Conservation (phyloP, 2,329 filamentous ascomycete genomes). For the Chaetomium olivaceum region DNA sequence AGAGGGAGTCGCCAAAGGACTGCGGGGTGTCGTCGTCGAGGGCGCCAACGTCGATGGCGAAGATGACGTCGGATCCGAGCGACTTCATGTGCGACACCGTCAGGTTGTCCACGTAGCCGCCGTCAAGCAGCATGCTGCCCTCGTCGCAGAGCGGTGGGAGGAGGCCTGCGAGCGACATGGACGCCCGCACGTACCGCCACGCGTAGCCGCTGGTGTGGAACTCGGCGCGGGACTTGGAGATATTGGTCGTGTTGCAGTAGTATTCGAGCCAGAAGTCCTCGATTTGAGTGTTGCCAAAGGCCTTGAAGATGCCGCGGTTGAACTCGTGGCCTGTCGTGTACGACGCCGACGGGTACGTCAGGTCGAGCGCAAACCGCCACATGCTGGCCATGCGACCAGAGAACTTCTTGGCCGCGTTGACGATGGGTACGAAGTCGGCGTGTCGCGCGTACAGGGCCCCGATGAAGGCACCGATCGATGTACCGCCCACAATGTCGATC, state of each 20-base stretch:
- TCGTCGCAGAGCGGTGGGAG: constrained; percentile 95
- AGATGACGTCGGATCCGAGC: constrained; percentile 88
- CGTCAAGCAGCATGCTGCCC: constrained; percentile 93
- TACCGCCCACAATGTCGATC: constrained; percentile 92
- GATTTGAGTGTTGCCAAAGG: constrained; percentile 93
- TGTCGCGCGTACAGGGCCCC: constrained; percentile 94
- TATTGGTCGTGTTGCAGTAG: constrained; percentile 99
- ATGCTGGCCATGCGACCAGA: constrained; percentile 98
- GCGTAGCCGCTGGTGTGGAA: constrained; percentile 96
- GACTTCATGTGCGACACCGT: constrained; percentile 97
- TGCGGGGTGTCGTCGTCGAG: constrained; percentile 92
- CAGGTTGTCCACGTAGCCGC: constrained; percentile 95
- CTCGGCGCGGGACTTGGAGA: constrained; percentile 87
- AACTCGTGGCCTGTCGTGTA: constrained; percentile 99
- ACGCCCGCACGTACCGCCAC: constrained; percentile 94
- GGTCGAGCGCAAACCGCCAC: constrained; percentile 94
- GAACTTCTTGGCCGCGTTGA: constrained; percentile 95
- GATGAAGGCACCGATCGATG: constrained; percentile 94
- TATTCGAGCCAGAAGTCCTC: constrained; percentile 99
- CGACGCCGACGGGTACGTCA: constrained; percentile 94
- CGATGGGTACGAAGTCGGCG: constrained; percentile 95
- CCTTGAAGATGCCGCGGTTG: constrained; percentile 98
- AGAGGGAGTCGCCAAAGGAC: constrained; percentile 88
- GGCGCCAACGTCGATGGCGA: constrained; percentile 91
- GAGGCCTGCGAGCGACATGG: constrained; percentile 92